These are phyloP conservation scores for Paragyromitra xinjiangensis DNA, from an alignment of 495 filamentous ascomycete species.

Conservation along the genomic window DNA sequence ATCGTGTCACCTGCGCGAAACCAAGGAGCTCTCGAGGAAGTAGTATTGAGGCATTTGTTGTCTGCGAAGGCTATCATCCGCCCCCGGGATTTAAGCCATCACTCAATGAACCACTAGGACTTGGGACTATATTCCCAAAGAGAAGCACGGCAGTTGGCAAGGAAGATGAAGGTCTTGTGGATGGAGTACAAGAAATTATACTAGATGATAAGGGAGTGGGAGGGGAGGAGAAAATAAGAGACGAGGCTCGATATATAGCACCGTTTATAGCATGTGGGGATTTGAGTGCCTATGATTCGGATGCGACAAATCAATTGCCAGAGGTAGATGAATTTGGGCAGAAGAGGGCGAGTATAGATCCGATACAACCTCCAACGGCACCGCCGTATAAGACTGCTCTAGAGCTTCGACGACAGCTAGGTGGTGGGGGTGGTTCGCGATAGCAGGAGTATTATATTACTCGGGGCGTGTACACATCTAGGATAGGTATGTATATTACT, in stretches of 20 bases:
- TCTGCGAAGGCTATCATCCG: conserved; percentile 84
- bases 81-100: conserved; percentile 71
- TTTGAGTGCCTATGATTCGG: conserved; percentile 90
- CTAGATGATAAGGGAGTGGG: conserved; percentile 63
- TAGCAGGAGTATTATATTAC: conserved; percentile 7
- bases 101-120: conserved; percentile 71
- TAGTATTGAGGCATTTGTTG: conserved; percentile 94
- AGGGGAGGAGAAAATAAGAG: conserved; percentile 60
- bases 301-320: conserved; percentile 89
- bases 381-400: conserved; percentile 92
- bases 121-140: conserved; percentile 64
- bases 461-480: neutral
- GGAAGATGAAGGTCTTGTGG: conserved; percentile 55
- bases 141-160: conserved; percentile 59
- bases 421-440: conserved; percentile 25
- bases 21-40: conserved; percentile 91
- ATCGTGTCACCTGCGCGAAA: conserved; percentile 87
- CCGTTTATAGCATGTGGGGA: conserved; percentile 97
- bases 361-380: conserved; percentile 94
- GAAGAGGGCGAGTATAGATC: conserved; percentile 81
- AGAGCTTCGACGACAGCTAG: conserved; percentile 69
- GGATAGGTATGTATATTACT: neutral
- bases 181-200: conserved; percentile 68
- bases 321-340: conserved; percentile 61
- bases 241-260: conserved; percentile 78